Percentiles rank a stretch among this genome's conserved stretches.
These are phyloP conservation scores for Nicotiana tabacum DNA, from an alignment of 257 asterid species.

Conservation along the genomic window DNA sequence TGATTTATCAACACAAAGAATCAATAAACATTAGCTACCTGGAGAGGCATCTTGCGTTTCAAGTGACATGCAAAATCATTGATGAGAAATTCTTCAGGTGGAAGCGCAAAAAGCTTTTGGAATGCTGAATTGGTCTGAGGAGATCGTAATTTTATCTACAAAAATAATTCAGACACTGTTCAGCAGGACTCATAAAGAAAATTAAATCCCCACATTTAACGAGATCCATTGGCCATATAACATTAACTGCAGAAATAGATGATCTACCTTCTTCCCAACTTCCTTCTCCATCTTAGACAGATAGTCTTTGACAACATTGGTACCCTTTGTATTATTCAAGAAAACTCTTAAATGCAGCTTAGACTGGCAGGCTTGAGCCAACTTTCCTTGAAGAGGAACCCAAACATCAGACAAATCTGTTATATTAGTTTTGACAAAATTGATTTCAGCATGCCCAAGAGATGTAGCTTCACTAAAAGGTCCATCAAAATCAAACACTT, in stretches of 20 bases:
- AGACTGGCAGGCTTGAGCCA: conserved; percentile 97
- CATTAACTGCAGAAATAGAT: conserved; percentile 9
- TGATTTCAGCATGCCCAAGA: conserved; percentile 85
- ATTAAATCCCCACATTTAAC: conserved; percentile 3
- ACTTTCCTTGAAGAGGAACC: conserved; percentile 88
- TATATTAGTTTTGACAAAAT: conserved; percentile 68
- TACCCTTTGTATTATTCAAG: conserved; percentile 74
- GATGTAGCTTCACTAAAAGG: conserved; percentile 90
- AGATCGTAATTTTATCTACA: conserved; percentile 82
- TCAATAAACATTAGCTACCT: conserved; percentile 41
- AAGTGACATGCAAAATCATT: conserved; percentile 92
- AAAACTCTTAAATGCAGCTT: conserved; percentile 85
- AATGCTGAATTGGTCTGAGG: conserved; percentile 97
- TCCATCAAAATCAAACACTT: conserved; percentile 91
- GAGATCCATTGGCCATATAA: neutral
- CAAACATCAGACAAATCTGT: conserved; percentile 85
- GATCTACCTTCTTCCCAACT: conserved; percentile 87
- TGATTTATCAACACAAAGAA: conserved; percentile 9
- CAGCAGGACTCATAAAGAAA: conserved; percentile 15
- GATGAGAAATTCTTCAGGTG: conserved; percentile 96
- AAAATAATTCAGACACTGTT: conserved; percentile 16
- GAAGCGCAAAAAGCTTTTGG: conserved; percentile 88
- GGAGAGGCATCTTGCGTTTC: conserved; percentile 96
- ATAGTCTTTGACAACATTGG: conserved; percentile 72
- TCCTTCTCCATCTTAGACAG: conserved; percentile 94